phyloP scores from a whole-genome alignment of 768 basidiomycete species.

The Russula dissimulans region DNA sequence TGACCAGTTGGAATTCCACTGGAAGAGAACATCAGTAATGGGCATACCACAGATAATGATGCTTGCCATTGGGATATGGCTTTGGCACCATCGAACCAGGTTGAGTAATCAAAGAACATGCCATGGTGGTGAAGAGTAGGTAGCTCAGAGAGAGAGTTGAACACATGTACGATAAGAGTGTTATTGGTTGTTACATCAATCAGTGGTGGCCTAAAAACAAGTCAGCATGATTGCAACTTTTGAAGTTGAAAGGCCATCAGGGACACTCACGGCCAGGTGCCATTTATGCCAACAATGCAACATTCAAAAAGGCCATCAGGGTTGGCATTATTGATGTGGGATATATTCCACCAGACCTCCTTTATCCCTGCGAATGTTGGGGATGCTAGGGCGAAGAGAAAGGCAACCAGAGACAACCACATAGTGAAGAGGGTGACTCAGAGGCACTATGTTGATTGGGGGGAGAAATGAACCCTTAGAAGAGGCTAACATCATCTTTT shows the following conservation, averaged over 20 bases:
- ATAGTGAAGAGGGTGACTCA: background rate
- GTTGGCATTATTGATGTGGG: conserved; percentile 68
- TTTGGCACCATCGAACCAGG: conserved; percentile 85
- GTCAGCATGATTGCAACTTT: background rate
- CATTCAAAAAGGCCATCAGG: conserved; percentile 78
- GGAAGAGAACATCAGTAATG: background rate
- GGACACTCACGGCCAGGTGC: conserved; percentile 85
- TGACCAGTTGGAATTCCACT: conserved; percentile 74
- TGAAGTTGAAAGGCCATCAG: no score
- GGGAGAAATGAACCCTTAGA: background rate
- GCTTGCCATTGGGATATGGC: conserved; percentile 76
- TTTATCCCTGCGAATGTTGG: conserved; percentile 53
- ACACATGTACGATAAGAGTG: conserved; percentile 65
- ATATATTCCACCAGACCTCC: conserved; percentile 87
- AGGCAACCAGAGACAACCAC: conserved; percentile 15
- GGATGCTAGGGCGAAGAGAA: conserved; percentile 28
- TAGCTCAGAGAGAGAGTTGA: conserved; percentile 57
- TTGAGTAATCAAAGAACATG: conserved; percentile 83
- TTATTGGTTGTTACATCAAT: conserved; percentile 68
- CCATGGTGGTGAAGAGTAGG: conserved; percentile 87
- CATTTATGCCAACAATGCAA: conserved; percentile 79
- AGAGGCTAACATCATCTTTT: background rate
- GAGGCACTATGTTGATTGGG: background rate
- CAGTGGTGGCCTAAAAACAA: conserved; percentile 61
- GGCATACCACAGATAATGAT: background rate